Evolutionary conservation across 768 basidiomycete genomes (phyloP), one percentile per base, ranked within the genome.

Genomic region (Royoungia palumana): DNA sequence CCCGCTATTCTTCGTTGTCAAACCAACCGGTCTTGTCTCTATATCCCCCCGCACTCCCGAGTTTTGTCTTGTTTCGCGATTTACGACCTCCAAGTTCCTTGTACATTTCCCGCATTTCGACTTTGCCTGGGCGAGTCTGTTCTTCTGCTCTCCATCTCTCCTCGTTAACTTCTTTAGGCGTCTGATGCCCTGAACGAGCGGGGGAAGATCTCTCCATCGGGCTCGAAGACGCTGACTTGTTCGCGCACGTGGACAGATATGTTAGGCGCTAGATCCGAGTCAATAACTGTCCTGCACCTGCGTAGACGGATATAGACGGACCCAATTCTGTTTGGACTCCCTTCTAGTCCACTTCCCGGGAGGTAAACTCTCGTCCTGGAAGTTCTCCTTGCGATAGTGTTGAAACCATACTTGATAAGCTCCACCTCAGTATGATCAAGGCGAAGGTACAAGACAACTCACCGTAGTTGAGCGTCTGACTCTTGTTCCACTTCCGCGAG

Each of bases 241-340:
- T 70, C 63, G 62, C 49, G 14, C 75, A 45, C 70, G 67, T 64
- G 68, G 78, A 61, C 8, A 73, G 47, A 56, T 70, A 70, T 8
- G 74, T 75, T 10, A 74, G 58, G 32, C 87, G 82, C 87, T 89
- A 55, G 13, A 12, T 19, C n/a, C 20, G 21, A 19, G 50, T 50
- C 36, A 54, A 28, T 40, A 27, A 5, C n/a, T 49, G 38, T 41
- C 42, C 32, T 7, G 37, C 44, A 32, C 7, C 13, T 12, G 51
- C 71, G 20, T 2, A 4, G 21, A 35, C 1, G 17, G 16, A 8
- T 9, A 20, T 8, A 16, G 6, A 24, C 63, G 3, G 54, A 83
- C 87, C 93, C 93, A 96, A 55, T 86, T 86, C 68, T 91, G 87
- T 65, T 93, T 96, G n/a, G 90, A 93, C 66, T 96, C 93, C 47